Percentiles rank a stretch among this genome's conserved stretches.
These are phyloP conservation scores for Clarireedia homoeocarpa DNA, from an alignment of 2,329 filamentous ascomycete genomes.

Conservation along the genomic window DNA sequence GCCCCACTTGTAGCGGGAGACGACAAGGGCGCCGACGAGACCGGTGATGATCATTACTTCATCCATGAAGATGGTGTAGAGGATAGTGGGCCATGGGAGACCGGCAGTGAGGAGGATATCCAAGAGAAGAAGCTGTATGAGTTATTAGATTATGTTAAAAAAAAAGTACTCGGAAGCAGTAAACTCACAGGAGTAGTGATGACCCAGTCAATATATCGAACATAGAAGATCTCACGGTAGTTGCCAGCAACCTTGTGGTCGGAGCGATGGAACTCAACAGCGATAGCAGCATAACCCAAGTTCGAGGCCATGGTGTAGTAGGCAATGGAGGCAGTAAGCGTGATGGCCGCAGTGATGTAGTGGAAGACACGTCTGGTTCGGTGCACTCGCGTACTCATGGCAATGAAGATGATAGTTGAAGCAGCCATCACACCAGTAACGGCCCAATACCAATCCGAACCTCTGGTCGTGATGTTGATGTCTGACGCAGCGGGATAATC, in stretches of 20 bases:
- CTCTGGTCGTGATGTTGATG: constrained; percentile 50
- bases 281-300: constrained; percentile 53
- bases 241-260: constrained; percentile 38
- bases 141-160: not conserved
- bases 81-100: constrained; percentile 55
- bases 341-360: constrained; percentile 53
- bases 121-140: constrained; percentile 43
- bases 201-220: constrained; percentile 57
- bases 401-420: constrained; percentile 45
- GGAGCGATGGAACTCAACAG: constrained; percentile 47
- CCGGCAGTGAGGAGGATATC: constrained; percentile 57
- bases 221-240: constrained; percentile 58
- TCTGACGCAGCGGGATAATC: constrained; percentile 34
- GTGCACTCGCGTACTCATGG: constrained; percentile 43
- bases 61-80: constrained; percentile 55
- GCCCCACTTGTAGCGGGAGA: constrained; percentile 58
- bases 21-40: constrained; percentile 56
- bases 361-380: constrained; percentile 52
- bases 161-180: not conserved
- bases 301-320: constrained; percentile 64
- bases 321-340: constrained; percentile 50
- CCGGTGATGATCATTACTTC: constrained; percentile 61
- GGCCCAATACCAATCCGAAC: constrained; percentile 56
- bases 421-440: constrained; percentile 52
- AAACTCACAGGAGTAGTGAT: constrained; percentile 47